Evolutionary conservation across 2,329 filamentous ascomycete species (phyloP), one percentile per base, ranked within the genome.

Genomic region (Claviceps arundinis): DNA sequence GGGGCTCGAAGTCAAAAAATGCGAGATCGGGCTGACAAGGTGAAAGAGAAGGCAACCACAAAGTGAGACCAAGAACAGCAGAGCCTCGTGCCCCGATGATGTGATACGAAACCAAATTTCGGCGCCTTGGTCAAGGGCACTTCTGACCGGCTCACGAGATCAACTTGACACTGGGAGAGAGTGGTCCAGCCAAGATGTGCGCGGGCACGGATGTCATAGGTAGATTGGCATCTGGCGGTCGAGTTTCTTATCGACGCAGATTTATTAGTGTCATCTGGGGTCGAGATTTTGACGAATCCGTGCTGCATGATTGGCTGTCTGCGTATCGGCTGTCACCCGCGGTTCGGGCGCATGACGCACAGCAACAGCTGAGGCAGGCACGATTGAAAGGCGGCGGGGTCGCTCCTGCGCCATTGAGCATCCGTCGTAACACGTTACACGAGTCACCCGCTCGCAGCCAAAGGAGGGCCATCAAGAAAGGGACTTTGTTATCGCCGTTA

Each of bases 261-360:
- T n/a, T 47, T 19, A 38, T 30, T 24, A 30, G 26, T 30, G 8
- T 30, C 30, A 54, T 52, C 50, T 43, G 42, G 42, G 41, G 45
- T 51, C 40, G n/a, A 26, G 34, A 22, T 48, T 52, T 46, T 48
- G 47, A 38, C 37, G 50, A 48, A 54, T 47, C 14, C 30, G 13
- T 40, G 37, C 26, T 43, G 19, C 24, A 6, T 54, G 47, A 54
- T 54, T 54, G 53, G 53, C 47, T 48, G 38, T 14, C 22, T 48
- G 47, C 37, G 47, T 55, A 47, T 52, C 50, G 48, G 53, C 9
- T 19, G 38, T 49, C 43, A 30, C 42, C 40, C 50, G 53, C 30
- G 44, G 45, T 46, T 48, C 48, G 48, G 53, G 53, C 48, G 40
- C 51, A 41, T 55, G 53, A 55, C 48, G 51, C 53, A 52, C 43